Conservation (phyloP, 2,329 filamentous ascomycete genomes). For the Fusarium hostae region DNA sequence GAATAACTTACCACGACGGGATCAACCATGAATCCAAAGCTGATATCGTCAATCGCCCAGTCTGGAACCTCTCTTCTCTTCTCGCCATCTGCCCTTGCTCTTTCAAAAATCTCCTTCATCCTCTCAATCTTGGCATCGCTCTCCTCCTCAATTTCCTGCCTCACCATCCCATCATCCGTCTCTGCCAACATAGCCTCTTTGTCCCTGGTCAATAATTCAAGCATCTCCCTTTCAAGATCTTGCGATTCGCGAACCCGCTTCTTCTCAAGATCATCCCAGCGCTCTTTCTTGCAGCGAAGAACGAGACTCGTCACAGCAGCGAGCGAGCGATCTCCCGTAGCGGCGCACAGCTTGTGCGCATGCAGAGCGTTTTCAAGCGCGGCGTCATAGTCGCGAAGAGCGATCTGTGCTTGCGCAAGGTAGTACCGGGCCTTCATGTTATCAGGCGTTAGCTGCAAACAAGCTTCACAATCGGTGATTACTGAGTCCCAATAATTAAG, state of each 20-base stretch:
- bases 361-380: conserved; percentile 75
- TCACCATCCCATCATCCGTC: conserved; percentile 60
- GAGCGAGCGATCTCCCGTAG: conserved; percentile 72
- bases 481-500: conserved; percentile 78
- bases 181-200: conserved; percentile 55
- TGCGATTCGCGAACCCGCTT: conserved; percentile 65
- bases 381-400: conserved; percentile 71
- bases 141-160: conserved; percentile 59
- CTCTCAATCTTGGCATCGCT: conserved; percentile 58
- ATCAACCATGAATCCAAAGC: conserved; percentile 78
- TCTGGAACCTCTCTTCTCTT: conserved; percentile 73
- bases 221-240: conserved; percentile 69
- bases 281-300: conserved; percentile 82
- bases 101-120: conserved; percentile 63
- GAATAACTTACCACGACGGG: conserved; percentile 65
- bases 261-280: conserved; percentile 82
- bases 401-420: conserved; percentile 84
- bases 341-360: conserved; percentile 78
- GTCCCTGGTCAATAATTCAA: conserved; percentile 61
- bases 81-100: conserved; percentile 56
- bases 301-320: conserved; percentile 78
- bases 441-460: conserved; percentile 71
- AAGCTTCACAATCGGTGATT: conserved; percentile 80
- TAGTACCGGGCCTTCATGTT: conserved; percentile 88
- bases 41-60: conserved; percentile 81